Conservation (phyloP, 495 filamentous ascomycete genomes). For the Neurospora sp. region DNA sequence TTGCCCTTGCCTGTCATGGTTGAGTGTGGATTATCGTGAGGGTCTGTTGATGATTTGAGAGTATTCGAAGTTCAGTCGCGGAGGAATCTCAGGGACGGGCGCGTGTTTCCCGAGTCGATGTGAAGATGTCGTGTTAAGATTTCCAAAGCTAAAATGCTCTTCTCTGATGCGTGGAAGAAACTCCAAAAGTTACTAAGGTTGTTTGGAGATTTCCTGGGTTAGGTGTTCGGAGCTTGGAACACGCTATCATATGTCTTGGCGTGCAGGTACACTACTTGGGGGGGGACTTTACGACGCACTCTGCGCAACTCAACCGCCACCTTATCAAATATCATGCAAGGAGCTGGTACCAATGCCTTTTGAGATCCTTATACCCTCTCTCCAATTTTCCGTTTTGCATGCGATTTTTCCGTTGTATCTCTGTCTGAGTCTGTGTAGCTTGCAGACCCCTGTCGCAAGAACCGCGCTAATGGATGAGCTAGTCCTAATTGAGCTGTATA, state of each 20-base stretch:
- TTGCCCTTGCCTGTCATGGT: conserved; percentile 53
- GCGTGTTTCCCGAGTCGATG: not conserved
- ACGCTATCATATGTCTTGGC: not conserved
- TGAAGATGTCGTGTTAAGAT: not conserved
- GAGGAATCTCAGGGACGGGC: not conserved
- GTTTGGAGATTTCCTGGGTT: conserved; percentile 17
- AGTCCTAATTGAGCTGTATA: not conserved
- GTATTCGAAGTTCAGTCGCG: not conserved
- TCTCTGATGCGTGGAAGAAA: not conserved
- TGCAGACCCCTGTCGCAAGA: not conserved
- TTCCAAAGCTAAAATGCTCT: not conserved
- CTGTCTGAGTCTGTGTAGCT: not conserved
- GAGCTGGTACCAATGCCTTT: not conserved
- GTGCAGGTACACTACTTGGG: not conserved
- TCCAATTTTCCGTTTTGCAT: not conserved
- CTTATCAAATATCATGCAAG: too few relatives aligned
- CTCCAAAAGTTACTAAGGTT: not conserved
- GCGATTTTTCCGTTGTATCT: not conserved
- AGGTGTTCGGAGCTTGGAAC: not conserved
- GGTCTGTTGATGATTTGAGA: not conserved
- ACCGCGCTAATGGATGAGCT: not conserved
- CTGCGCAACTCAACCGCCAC: not conserved
- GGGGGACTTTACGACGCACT: not conserved
- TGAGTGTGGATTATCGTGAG: not conserved
- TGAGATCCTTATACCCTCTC: not conserved